Base-by-base conservation (phyloP, 805 yeast species). In the Metschnikowia hibisci region DNA sequence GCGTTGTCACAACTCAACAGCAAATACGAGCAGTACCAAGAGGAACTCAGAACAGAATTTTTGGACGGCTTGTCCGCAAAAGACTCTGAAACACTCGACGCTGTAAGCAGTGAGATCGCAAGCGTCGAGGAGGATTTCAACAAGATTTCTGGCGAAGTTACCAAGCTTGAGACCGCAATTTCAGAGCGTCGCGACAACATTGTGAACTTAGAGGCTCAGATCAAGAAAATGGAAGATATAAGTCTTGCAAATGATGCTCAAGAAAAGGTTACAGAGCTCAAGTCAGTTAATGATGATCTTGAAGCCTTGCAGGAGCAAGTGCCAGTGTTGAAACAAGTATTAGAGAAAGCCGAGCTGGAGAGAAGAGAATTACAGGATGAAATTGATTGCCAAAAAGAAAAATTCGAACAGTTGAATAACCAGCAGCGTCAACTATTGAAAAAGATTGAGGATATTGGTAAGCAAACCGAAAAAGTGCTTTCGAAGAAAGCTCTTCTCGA, bases 381-480 rank as follows among this genome's bases (percentile, higher is more conserved):
- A 55, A 73, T 13, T 47, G 61, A 18, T 56, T 54, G 5, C 60
- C 71, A 30, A 74, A 74, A 40, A 61, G 64, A 13, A 50, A 64
- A 9, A 55, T 49, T 82, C 34, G 69, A 71, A 13, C 71, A 73
- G 42, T 68, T 83, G 6, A 78, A 82, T 55, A 76, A 77, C 2
- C 74, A 74, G 34, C 95, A 85, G 56, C 63, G 74, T 2, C 57
- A 69, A 13, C 58, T 78, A 1, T 58, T 84, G 31, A 74, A 71
- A 42, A 75, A 76, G 44, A 63, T 89, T 22, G 88, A 84, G 40
- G 73, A 71, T 34, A 77, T 73, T 41, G 80, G 83, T 44, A 82
- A 81, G 48, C 63, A 57, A n/a, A 73, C 84, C 0, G 96, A 88
- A 54, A 81, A 76, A 44, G 69, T 71, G 6, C 64, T 84, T 50